Percentiles rank a stretch among this genome's conserved stretches.
Conservation (phyloP, 352 stramenopile genomes). For the Globisporangium middletonii region DNA sequence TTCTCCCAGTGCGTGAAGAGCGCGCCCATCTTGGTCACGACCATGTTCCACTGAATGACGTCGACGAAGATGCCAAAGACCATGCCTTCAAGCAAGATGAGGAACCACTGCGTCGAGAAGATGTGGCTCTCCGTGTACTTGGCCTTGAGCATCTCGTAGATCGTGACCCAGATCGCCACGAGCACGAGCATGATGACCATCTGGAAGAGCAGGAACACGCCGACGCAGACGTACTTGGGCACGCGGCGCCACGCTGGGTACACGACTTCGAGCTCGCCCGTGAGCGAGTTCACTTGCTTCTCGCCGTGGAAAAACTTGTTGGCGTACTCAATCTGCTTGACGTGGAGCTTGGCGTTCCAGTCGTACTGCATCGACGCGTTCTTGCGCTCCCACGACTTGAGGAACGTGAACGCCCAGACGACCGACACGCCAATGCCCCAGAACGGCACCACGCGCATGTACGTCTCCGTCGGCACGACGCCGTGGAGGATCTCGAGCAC, state of each 20-base stretch:
- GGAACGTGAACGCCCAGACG: conserved; percentile 75
- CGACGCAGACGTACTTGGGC: conserved; percentile 70
- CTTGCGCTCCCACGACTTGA: conserved; percentile 79
- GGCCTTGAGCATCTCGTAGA: conserved; percentile 86
- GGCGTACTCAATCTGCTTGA: conserved; percentile 82
- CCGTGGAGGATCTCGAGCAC: conserved; percentile 48
- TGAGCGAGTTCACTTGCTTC: conserved; percentile 65
- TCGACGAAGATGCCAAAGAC: conserved; percentile 86
- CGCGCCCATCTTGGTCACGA: conserved; percentile 81
- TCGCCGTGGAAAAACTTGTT: conserved; percentile 76
- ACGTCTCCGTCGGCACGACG: conserved; percentile 49
- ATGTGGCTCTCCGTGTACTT: conserved; percentile 71
- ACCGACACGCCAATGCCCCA: conserved; percentile 79
- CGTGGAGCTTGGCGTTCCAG: conserved; percentile 75
- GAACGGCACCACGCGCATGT: conserved; percentile 79
- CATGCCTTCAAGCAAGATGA: conserved; percentile 77
- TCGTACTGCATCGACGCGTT: conserved; percentile 78
- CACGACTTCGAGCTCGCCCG: conserved; percentile 54
- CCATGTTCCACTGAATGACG: conserved; percentile 86
- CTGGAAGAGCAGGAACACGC: conserved; percentile 79
- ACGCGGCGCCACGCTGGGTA: conserved; percentile 66
- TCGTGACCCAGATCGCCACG: conserved; percentile 82
- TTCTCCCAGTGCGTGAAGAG: conserved; percentile 89
- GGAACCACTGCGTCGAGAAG: conserved; percentile 80
- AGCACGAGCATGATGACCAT: conserved; percentile 84